phyloP scores from a whole-genome alignment of 257 asterid species.

The Cordia subcordata region DNA sequence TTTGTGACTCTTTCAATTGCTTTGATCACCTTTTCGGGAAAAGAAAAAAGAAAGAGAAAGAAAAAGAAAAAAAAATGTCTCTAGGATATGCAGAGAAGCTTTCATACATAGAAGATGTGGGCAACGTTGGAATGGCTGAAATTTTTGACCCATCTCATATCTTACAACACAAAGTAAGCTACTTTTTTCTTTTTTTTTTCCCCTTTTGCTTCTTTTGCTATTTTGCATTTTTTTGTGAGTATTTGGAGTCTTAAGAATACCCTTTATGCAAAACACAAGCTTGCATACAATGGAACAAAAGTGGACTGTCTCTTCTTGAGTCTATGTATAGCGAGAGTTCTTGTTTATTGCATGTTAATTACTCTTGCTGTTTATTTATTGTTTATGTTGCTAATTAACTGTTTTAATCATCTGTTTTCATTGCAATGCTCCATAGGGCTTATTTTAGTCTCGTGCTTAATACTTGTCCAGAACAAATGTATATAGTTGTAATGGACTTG shows the following conservation, averaged over 20 bases:
- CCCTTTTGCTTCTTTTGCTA: conserved; percentile 7
- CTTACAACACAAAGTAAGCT: conserved; percentile 65
- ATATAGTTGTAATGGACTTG: conserved; percentile 1
- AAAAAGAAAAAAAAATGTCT: conserved; percentile 60
- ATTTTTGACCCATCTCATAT: conserved; percentile 65
- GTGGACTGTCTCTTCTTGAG: background rate
- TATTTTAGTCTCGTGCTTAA: background rate
- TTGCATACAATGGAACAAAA: background rate
- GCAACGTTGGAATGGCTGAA: conserved; percentile 92
- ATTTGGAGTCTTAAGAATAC: too few relatives aligned
- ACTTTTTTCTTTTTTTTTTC: conserved; percentile 1
- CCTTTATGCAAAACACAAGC: background rate
- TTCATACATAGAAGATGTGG: conserved; percentile 86
- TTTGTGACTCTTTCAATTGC: background rate
- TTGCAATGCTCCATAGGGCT: background rate
- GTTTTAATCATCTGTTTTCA: background rate
- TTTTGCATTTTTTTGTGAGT: background rate
- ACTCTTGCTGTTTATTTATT: background rate
- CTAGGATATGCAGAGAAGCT: conserved; percentile 95
- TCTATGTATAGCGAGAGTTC: background rate
- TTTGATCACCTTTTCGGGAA: conserved; percentile 13
- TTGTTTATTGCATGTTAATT: background rate
- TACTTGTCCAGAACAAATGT: conserved; percentile 1
- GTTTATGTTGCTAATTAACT: background rate
- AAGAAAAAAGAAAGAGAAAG: conserved; percentile 6